Percentiles rank a stretch among this genome's conserved stretches.
Evolutionary conservation across 257 asterid genomes (phyloP).

Genomic region (Haberlea rhodopensis): DNA sequence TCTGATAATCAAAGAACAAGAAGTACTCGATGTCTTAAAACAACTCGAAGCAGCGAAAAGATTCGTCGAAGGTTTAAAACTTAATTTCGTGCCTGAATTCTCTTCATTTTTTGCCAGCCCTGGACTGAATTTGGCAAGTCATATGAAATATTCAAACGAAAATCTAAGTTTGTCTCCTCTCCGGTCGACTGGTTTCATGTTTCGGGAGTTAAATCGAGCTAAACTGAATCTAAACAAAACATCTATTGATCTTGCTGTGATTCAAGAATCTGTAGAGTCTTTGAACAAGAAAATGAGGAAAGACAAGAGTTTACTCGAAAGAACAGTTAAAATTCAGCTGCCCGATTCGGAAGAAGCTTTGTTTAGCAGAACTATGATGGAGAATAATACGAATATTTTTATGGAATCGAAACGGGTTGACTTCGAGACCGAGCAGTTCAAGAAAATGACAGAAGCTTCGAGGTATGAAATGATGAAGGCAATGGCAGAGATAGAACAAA

Average conservation of each 20-base stretch:
- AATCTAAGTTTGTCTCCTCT: constrained; percentile 34
- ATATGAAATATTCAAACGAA: constrained; percentile 20
- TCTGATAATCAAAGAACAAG: constrained; percentile 45
- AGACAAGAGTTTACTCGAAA: constrained; percentile 36
- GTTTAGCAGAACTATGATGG: constrained; percentile 21
- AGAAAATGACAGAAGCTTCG: constrained; percentile 85
- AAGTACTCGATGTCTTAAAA: constrained; percentile 57
- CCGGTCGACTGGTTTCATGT: constrained; percentile 49
- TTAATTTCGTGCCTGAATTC: constrained; percentile 48
- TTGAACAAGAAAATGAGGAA: constrained; percentile 57
- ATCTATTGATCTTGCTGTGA: constrained; percentile 62
- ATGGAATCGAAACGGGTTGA: constrained; percentile 27
- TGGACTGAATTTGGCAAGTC: constrained; percentile 25
- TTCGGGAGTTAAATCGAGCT: constrained; percentile 62
- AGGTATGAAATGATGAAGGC: constrained; percentile 92
- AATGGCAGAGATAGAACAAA: constrained; percentile 74
- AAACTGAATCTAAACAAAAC: constrained; percentile 65
- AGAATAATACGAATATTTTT: constrained; percentile 20
- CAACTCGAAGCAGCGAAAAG: constrained; percentile 65
- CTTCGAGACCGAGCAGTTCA: constrained; percentile 76
- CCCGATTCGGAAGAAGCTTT: constrained; percentile 22
- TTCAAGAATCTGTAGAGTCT: constrained; percentile 79
- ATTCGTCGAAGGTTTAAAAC: constrained; percentile 54
- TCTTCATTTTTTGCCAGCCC: constrained; percentile 44
- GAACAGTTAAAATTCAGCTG: constrained; percentile 20